phyloP scores from a whole-genome alignment of 805 yeast species.

The Candida argentea region DNA sequence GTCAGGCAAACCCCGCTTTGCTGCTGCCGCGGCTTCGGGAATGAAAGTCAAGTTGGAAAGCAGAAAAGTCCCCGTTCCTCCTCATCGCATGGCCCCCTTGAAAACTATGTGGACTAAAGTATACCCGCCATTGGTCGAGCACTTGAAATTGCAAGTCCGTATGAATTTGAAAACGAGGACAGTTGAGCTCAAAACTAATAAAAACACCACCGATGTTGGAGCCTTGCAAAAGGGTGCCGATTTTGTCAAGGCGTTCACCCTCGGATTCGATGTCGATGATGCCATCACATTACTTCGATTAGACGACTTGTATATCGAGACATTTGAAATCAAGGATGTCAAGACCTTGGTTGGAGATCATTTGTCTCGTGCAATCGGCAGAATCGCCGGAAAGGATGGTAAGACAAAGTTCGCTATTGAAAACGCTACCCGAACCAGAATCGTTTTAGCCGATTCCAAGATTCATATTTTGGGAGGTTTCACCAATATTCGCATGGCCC shows the following conservation, averaged over 20 bases:
- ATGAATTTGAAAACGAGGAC: slow-evolving; percentile 86
- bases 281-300: slow-evolving; percentile 88
- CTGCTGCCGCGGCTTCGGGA: slow-evolving; percentile 54
- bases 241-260: slow-evolving; percentile 87
- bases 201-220: slow-evolving; percentile 79
- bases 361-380: slow-evolving; percentile 95
- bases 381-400: slow-evolving; percentile 99
- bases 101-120: slow-evolving; percentile 87
- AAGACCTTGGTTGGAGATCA: slow-evolving; percentile 94
- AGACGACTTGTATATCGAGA: slow-evolving; percentile 93
- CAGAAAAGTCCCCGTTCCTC: slow-evolving; percentile 89
- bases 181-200: slow-evolving; percentile 79
- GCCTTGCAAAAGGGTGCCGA: slow-evolving; percentile 98
- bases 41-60: slow-evolving; percentile 70
- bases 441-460: slow-evolving; percentile 92
- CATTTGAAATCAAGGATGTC: slow-evolving; percentile 94
- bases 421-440: slow-evolving; percentile 96
- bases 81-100: slow-evolving; percentile 93
- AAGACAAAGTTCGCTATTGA: slow-evolving; percentile 97
- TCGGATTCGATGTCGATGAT: slow-evolving; percentile 96
- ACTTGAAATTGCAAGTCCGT: slow-evolving; percentile 87
- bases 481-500: slow-evolving; percentile 96
- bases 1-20: slow-evolving; percentile 79
- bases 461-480: slow-evolving; percentile 96
- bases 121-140: slow-evolving; percentile 93